Conservation (phyloP, 805 yeast species). For the Zygosaccharomyces pseudorouxii region DNA sequence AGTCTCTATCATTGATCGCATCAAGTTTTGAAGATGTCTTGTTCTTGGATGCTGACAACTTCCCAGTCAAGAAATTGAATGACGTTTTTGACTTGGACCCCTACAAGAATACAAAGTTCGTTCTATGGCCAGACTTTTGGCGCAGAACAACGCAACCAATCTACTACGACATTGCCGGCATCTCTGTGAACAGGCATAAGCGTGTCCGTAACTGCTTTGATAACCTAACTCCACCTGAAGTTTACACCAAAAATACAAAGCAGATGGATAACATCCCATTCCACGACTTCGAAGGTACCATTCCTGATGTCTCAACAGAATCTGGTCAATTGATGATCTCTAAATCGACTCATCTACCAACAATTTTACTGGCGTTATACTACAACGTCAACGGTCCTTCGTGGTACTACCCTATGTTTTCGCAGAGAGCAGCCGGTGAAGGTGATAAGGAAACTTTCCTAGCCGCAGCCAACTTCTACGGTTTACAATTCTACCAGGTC, state of each 20-base stretch:
- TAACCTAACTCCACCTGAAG: slow-evolving; percentile 35
- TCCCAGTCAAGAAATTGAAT: slow-evolving; percentile 65
- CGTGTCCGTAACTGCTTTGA: slow-evolving; percentile 39
- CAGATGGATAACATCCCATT: slow-evolving; percentile 39
- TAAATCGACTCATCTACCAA: slow-evolving; percentile 54
- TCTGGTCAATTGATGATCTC: slow-evolving; percentile 69
- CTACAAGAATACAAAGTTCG: slow-evolving; percentile 47
- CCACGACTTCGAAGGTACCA: slow-evolving; percentile 58
- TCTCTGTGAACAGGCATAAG: slow-evolving; percentile 41
- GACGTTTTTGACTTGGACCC: slow-evolving; percentile 55
- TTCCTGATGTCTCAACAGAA: slow-evolving; percentile 69
- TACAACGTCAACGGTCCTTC: slow-evolving; percentile 66
- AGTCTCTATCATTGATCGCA: slow-evolving; percentile 64
- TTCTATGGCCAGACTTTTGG: slow-evolving; percentile 89
- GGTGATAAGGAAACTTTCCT: slow-evolving; percentile 76
- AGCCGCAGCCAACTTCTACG: slow-evolving; percentile 51
- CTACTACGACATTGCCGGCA: slow-evolving; percentile 66
- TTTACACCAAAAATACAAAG: slow-evolving; percentile 21
- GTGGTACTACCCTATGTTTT: slow-evolving; percentile 62
- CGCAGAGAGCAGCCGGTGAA: slow-evolving; percentile 78
- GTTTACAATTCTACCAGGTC: slow-evolving; percentile 47
- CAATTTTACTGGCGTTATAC: slow-evolving; percentile 57
- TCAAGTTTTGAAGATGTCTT: slow-evolving; percentile 72
- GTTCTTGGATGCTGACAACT: slow-evolving; percentile 71
- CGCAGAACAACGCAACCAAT: slow-evolving; percentile 73